Evolutionary conservation across 371 early-diverging fungal genomes (phyloP).

Genomic region (Mucor circinelloides): DNA sequence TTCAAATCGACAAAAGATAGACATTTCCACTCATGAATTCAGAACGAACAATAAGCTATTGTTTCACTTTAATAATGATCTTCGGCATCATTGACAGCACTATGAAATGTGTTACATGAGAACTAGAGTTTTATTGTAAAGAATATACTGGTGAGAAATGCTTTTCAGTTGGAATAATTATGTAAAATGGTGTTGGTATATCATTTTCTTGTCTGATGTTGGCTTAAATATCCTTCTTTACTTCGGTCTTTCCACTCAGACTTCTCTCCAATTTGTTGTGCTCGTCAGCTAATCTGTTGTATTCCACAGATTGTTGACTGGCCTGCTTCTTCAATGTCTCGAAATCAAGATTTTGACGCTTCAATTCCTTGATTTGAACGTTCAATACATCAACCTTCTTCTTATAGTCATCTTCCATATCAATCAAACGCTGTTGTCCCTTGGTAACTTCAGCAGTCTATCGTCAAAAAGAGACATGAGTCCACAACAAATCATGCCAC

Average conservation of each 20-base stretch:
- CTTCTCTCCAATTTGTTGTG: conserved; percentile 57
- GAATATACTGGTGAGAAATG: neutral
- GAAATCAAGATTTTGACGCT: conserved; percentile 59
- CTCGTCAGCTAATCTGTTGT: conserved; percentile 74
- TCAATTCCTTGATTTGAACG: conserved; percentile 50
- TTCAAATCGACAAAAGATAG: no score
- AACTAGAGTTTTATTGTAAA: neutral
- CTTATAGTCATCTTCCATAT: conserved; percentile 31
- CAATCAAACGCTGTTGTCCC: conserved; percentile 22
- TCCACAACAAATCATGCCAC: neutral
- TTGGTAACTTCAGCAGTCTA: conserved; percentile 24
- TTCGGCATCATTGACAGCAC: neutral
- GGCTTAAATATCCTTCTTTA: conserved; percentile 22
- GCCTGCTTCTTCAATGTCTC: conserved; percentile 82
- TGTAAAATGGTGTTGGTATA: neutral
- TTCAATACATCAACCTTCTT: conserved; percentile 23
- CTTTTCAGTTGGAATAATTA: neutral
- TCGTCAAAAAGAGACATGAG: neutral
- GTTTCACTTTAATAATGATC: neutral
- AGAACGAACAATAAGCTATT: neutral
- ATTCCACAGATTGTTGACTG: conserved; percentile 66
- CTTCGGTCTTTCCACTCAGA: conserved; percentile 1
- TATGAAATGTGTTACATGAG: neutral
- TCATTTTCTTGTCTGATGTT: neutral
- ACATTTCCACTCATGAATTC: neutral